Conservation (phyloP, 2,329 filamentous ascomycete species). For the Grosmannia clavigera region DNA sequence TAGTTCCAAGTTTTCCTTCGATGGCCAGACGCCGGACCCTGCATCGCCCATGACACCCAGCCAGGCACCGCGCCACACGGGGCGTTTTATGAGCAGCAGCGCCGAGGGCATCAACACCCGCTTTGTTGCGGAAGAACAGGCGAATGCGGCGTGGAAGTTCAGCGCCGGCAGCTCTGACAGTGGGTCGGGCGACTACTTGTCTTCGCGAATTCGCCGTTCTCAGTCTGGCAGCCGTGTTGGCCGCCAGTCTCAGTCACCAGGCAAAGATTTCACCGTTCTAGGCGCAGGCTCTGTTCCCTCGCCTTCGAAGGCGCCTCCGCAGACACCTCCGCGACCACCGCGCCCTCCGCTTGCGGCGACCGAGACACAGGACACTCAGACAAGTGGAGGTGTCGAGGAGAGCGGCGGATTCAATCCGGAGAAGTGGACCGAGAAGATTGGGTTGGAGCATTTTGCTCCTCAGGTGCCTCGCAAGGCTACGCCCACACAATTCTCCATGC, state of each 20-base stretch:
- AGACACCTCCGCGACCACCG: slow-evolving; percentile 1
- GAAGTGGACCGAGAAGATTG: slow-evolving; percentile 43
- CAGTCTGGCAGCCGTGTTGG: slow-evolving; percentile 27
- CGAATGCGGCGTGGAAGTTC: slow-evolving; percentile 34
- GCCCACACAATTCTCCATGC: slow-evolving; percentile 21
- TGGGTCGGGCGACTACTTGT: slow-evolving; percentile 14
- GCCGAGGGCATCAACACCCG: slow-evolving; percentile 50
- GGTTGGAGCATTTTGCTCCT: slow-evolving; percentile 40
- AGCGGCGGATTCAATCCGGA: slow-evolving; percentile 33
- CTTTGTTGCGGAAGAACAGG: slow-evolving; percentile 38
- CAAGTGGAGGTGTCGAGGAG: slow-evolving; percentile 10
- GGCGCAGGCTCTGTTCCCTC: neutral
- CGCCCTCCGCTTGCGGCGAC: slow-evolving; percentile 8
- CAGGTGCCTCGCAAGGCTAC: slow-evolving; percentile 29
- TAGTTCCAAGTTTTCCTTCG: slow-evolving; percentile 40
- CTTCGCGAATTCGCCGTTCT: slow-evolving; percentile 22
- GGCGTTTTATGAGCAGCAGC: slow-evolving; percentile 34
- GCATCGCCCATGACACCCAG: neutral
- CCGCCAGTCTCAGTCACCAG: slow-evolving; percentile 27
- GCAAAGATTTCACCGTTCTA: slow-evolving; percentile 1
- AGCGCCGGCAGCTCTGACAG: slow-evolving; percentile 31
- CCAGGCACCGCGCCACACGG: slow-evolving; percentile 20
- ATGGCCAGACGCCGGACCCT: slow-evolving; percentile 9
- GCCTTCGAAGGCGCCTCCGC: neutral
- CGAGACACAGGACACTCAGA: neutral